Base-by-base conservation (phyloP, 2,329 filamentous ascomycete species). In the Orbilia oligospora region DNA sequence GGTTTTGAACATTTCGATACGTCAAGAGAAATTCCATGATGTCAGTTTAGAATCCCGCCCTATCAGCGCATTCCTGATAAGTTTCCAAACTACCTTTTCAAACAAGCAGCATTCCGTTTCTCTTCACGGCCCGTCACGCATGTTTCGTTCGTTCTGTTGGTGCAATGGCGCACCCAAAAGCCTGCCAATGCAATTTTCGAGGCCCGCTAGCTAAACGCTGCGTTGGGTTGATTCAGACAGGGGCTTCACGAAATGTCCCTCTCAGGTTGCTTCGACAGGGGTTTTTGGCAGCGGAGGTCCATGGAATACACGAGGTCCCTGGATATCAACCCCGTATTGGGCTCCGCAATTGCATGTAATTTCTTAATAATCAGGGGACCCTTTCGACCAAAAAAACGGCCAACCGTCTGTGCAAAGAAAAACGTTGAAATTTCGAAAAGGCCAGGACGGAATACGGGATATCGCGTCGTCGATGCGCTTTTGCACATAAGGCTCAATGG, bases 281-380 rank as follows among this genome's bases (percentile, higher is more conserved):
- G 41, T 67, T 61, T 61, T 61, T 61, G 56, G 16, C 61, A 36
- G 46, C 9, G 69, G 49, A 30, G 56, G 56, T 18, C 68, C 68
- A 71, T 63, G 44, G 68, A 53, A 64, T 71, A 44, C 56, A 71
- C 56, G 68, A 44, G 55, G 55, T 61, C 55, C 61, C 58, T 66
- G 70, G 70, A 73, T 61, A 61, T 51, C 46, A 51, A 41, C 51
- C 36, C 61, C 63, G 70, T 73, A 73, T 67, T 72, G 49, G 70
- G 70, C 65, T 66, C 70, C 61, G 18, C 38, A 38, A 22, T 72
- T 49, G 24, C 68, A 66, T 55, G 46, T 33, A 73, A 73, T 73
- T 73, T 73, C 61, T 66, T 51, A 73, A 58, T 67, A 66, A 73
- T 73, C 70, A 73, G 61, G 70, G 70, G 61, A 67, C 70, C 61